These are phyloP conservation scores for Syzygium malaccense DNA, from an alignment of 441 rosid genomes.

Conservation along the genomic window DNA sequence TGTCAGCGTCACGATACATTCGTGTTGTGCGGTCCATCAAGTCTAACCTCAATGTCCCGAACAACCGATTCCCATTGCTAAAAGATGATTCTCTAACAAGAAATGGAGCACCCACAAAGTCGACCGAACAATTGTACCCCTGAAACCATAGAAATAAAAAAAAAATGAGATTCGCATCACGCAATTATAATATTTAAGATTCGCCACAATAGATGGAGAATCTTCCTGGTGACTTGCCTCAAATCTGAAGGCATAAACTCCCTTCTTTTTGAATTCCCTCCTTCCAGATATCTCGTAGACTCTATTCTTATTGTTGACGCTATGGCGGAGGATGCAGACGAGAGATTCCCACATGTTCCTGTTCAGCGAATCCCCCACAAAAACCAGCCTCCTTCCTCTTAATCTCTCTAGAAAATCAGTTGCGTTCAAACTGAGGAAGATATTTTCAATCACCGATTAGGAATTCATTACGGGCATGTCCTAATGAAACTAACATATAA, in stretches of 20 bases:
- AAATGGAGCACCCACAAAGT: constrained; percentile 55
- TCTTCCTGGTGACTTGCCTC: constrained; percentile 31
- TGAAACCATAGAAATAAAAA: constrained; percentile 13
- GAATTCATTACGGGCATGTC: neutral
- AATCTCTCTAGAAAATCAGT: constrained; percentile 58
- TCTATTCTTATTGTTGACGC: constrained; percentile 39
- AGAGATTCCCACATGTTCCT: constrained; percentile 80
- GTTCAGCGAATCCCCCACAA: constrained; percentile 62
- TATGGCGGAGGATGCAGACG: constrained; percentile 50
- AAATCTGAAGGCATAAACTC: constrained; percentile 53
- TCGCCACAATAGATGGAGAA: neutral
- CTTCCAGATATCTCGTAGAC: constrained; percentile 53
- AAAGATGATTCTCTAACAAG: constrained; percentile 51
- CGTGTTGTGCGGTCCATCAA: constrained; percentile 49
- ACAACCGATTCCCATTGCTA: constrained; percentile 24
- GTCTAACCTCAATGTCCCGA: constrained; percentile 59
- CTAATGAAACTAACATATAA: neutral
- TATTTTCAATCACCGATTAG: neutral
- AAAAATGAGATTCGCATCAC: neutral
- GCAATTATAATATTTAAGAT: neutral
- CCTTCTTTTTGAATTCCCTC: constrained; percentile 51
- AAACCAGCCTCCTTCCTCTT: constrained; percentile 56
- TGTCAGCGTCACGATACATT: constrained; percentile 54
- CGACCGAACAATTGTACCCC: constrained; percentile 66
- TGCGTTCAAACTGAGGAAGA: constrained; percentile 34